These are phyloP conservation scores for Cryphonectria naterciae DNA, from an alignment of 2,329 filamentous ascomycete species.

Conservation along the genomic window DNA sequence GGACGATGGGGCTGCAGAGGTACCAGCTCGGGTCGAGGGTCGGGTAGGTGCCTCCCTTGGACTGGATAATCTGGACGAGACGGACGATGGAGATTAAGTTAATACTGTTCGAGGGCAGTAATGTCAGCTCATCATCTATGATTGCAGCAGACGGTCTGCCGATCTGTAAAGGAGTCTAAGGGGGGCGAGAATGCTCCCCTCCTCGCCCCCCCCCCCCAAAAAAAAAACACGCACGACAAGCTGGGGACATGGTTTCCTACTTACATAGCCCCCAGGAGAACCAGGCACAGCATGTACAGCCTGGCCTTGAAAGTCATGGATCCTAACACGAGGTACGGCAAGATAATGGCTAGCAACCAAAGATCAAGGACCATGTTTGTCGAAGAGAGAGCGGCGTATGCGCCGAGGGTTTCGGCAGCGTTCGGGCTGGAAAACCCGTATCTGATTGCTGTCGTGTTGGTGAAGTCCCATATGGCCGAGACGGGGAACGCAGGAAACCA, in stretches of 20 bases:
- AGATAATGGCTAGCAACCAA: constrained; percentile 37
- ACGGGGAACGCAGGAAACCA: constrained; percentile 37
- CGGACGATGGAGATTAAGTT: constrained; percentile 39
- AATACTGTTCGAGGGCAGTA: constrained; percentile 32
- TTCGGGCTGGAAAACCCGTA: constrained; percentile 40
- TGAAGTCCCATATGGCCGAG: constrained; percentile 33
- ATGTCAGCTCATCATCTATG: not conserved
- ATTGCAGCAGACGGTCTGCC: not conserved
- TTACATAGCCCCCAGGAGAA: constrained; percentile 40
- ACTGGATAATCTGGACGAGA: constrained; percentile 37
- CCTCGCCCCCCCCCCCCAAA: not conserved
- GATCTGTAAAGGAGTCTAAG: not conserved
- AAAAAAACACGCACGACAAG: not conserved
- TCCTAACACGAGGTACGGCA: constrained; percentile 37
- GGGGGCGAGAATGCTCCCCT: not conserved
- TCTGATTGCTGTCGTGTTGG: constrained; percentile 8
- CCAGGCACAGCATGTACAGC: constrained; percentile 36
- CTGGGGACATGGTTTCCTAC: constrained; percentile 19
- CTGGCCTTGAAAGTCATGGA: constrained; percentile 37
- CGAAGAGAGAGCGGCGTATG: constrained; percentile 36
- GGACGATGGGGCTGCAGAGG: constrained; percentile 38
- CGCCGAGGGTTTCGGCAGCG: constrained; percentile 33
- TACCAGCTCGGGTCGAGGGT: constrained; percentile 44
- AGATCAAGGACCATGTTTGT: constrained; percentile 40
- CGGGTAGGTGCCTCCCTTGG: constrained; percentile 39